These are phyloP conservation scores for Mycena latifolia DNA, from an alignment of 768 basidiomycete genomes.

Conservation along the genomic window DNA sequence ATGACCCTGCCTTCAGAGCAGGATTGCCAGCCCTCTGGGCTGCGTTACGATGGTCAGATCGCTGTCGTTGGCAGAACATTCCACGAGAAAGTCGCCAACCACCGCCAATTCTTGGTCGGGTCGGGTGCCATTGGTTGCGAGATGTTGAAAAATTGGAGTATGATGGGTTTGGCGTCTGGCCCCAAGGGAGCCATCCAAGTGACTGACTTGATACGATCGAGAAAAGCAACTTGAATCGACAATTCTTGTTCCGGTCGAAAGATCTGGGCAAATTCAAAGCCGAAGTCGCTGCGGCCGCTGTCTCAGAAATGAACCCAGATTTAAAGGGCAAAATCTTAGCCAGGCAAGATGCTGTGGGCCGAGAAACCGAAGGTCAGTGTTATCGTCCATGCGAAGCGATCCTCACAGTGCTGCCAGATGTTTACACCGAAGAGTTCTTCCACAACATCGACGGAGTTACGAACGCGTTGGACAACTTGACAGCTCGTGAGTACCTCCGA, in stretches of 20 bases:
- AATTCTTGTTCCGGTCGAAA: conserved; percentile 97
- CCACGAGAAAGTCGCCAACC: conserved; percentile 91
- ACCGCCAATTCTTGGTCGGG: conserved; percentile 96
- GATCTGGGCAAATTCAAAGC: conserved; percentile 98
- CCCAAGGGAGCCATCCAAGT: conserved; percentile 87
- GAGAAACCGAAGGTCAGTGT: conserved; percentile 89
- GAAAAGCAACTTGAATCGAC: conserved; percentile 98
- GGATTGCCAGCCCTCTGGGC: conserved; percentile 84
- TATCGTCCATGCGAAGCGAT: conserved; percentile 58
- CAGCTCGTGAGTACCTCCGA: conserved; percentile 79
- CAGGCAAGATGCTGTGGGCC: conserved; percentile 94
- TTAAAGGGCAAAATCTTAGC: conserved; percentile 87
- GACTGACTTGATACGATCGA: conserved; percentile 99
- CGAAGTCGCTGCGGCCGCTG: conserved; percentile 92
- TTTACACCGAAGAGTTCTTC: conserved; percentile 93
- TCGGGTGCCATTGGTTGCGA: conserved; percentile 99
- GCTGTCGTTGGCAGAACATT: conserved; percentile 95
- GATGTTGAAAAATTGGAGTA: conserved; percentile 99
- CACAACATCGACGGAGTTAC: conserved; percentile 91
- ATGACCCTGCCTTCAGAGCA: conserved; percentile 77
- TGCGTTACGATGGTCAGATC: conserved; percentile 94
- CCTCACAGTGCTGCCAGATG: conserved; percentile 60
- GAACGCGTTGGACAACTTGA: conserved; percentile 96
- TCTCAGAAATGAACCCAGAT: conserved; percentile 96
- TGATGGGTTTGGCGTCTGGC: conserved; percentile 95